Conservation (phyloP, 1,284 basidiomycete species). For the Malassezia arunalokei region DNA sequence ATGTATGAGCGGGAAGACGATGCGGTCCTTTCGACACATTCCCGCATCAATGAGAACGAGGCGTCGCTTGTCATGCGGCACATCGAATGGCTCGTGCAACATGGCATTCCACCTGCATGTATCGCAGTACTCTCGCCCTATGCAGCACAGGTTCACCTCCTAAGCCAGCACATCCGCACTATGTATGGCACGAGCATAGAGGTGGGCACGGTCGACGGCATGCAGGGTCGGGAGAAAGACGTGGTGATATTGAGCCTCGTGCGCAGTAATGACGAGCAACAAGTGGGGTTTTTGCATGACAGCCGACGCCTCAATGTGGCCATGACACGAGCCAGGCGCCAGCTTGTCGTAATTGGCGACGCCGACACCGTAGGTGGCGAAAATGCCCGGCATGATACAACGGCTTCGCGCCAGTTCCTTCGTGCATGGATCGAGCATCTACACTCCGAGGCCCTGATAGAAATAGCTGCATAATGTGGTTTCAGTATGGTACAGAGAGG, state of each 20-base stretch:
- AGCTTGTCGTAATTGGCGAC: conserved; percentile 38
- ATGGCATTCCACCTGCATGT: conserved; percentile 60
- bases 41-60: conserved; percentile 74
- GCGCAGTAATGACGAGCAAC: conserved; percentile 26
- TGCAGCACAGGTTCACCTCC: conserved; percentile 39
- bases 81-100: conserved; percentile 62
- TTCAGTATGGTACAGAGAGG: background rate
- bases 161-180: conserved; percentile 58
- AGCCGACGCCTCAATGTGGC: conserved; percentile 40
- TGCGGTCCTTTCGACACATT: conserved; percentile 5
- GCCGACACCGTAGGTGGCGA: conserved; percentile 24
- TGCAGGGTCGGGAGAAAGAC: conserved; percentile 44
- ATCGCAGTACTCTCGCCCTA: conserved; percentile 85
- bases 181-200: conserved; percentile 21
- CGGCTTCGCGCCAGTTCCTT: conserved; percentile 12
- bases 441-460: conserved; percentile 14
- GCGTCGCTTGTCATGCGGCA: conserved; percentile 68
- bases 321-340: conserved; percentile 40
- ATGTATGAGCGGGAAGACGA: conserved; percentile 24
- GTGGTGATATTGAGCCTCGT: conserved; percentile 36
- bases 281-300: conserved; percentile 38
- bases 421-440: conserved; percentile 17
- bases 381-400: background rate
- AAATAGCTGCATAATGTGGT: conserved; percentile 1
- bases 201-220: conserved; percentile 38